phyloP scores from a whole-genome alignment of 148 eudicot species.

The Linanthus parryae region DNA sequence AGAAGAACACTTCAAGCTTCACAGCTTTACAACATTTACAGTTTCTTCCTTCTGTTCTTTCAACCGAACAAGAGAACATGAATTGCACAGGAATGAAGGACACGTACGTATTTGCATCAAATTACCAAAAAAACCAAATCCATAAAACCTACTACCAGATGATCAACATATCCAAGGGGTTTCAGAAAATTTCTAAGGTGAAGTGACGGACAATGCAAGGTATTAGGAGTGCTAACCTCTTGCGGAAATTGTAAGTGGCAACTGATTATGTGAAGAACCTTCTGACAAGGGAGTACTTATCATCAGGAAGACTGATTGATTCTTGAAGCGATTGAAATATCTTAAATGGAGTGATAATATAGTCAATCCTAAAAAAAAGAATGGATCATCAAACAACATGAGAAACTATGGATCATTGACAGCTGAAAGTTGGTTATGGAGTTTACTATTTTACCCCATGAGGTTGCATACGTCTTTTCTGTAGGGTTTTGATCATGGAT shows the following conservation, averaged over 20 bases:
- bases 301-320: slow-evolving; percentile 66
- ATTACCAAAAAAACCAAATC: too few relatives aligned
- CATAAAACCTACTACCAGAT: too few relatives aligned
- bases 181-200: too few relatives aligned
- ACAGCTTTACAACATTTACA: too few relatives aligned
- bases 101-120: too few relatives aligned
- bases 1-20: too few relatives aligned
- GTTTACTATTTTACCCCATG: slow-evolving; percentile 50
- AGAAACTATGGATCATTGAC: background rate
- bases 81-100: too few relatives aligned
- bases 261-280: slow-evolving; percentile 85
- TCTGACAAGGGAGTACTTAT: slow-evolving; percentile 67
- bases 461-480: slow-evolving; percentile 85
- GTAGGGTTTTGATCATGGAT: too few relatives aligned
- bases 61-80: too few relatives aligned
- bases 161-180: too few relatives aligned
- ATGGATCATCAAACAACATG: slow-evolving; percentile 3
- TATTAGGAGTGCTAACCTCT: slow-evolving; percentile 56
- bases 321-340: slow-evolving; percentile 84
- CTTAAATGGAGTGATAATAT: slow-evolving; percentile 85
- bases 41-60: too few relatives aligned
- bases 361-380: slow-evolving; percentile 62
- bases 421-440: background rate
- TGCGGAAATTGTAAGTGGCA: slow-evolving; percentile 58
- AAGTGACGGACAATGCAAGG: too few relatives aligned